phyloP scores from a whole-genome alignment of 352 stramenopile species.

The Pythium brachiatum region DNA sequence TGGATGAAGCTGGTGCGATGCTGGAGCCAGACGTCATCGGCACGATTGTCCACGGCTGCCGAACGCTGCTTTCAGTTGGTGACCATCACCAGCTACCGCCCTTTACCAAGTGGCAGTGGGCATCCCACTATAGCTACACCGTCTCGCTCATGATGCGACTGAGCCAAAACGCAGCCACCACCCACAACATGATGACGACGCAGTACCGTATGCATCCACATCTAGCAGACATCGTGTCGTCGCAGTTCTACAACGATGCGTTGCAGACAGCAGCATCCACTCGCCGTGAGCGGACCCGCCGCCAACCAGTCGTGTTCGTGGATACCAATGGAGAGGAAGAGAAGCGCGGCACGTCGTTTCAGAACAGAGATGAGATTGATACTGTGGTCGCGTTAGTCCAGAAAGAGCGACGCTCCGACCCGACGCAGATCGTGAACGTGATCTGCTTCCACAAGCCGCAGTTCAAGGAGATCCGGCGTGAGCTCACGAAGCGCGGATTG shows the following conservation, averaged over 20 bases:
- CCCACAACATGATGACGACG: background rate
- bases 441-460: conserved; percentile 12
- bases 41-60: conserved; percentile 2
- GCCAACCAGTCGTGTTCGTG: background rate
- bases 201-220: conserved; percentile 3
- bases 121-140: background rate
- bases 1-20: conserved; percentile 6
- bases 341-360: background rate
- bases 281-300: background rate
- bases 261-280: background rate
- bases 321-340: background rate
- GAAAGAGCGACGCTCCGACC: background rate
- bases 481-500: background rate
- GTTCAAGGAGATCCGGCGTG: background rate
- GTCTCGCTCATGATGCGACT: conserved; percentile 1
- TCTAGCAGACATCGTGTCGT: background rate
- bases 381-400: background rate
- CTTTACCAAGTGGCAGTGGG: conserved; percentile 3
- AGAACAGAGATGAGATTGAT: background rate
- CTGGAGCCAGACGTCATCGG: conserved; percentile 1
- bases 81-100: conserved; percentile 2
- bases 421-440: background rate
- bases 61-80: background rate
- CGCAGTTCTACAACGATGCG: background rate
- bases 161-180: background rate